Evolutionary conservation across 192 early-diverging fungal species (phyloP).

Genomic region (Obelidium mucronatum): DNA sequence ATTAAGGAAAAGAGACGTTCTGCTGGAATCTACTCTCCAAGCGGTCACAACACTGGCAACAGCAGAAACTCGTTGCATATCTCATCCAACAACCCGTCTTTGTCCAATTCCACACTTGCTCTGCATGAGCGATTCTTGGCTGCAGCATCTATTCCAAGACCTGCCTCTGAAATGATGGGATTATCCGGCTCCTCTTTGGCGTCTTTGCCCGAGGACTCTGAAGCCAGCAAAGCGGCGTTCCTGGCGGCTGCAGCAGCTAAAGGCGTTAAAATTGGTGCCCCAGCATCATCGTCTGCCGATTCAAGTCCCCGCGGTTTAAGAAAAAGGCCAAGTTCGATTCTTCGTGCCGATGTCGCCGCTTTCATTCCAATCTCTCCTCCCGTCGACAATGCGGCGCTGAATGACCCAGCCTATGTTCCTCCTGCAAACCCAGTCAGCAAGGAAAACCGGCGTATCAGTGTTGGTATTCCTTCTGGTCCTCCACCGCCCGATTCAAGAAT

Average conservation of each 20-base stretch:
- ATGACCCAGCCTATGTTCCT: slow-evolving; percentile 12
- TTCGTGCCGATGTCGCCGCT: slow-evolving; percentile 25
- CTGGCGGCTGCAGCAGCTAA: slow-evolving; percentile 41
- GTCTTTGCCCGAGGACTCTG: neutral
- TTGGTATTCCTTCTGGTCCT: slow-evolving; percentile 35
- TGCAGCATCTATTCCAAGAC: slow-evolving; percentile 22
- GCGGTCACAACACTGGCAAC: neutral
- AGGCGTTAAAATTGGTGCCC: slow-evolving; percentile 34
- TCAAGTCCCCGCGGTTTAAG: neutral
- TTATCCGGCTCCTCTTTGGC: neutral
- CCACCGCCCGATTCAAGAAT: slow-evolving; percentile 19
- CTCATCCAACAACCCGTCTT: neutral
- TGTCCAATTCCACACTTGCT: slow-evolving; percentile 4
- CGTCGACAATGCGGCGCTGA: neutral
- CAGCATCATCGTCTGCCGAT: neutral
- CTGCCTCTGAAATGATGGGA: neutral
- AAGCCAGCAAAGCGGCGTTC: slow-evolving; percentile 33
- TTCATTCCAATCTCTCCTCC: slow-evolving; percentile 25
- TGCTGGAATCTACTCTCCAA: neutral
- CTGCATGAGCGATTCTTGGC: slow-evolving; percentile 27
- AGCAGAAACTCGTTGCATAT: neutral
- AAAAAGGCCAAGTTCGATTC: slow-evolving; percentile 33
- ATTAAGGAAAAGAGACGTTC: slow-evolving; percentile 53
- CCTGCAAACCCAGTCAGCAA: neutral
- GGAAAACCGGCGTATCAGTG: slow-evolving; percentile 27